Evolutionary conservation across 2,329 filamentous ascomycete genomes (phyloP), one percentile per base, ranked within the genome.

Genomic region (Penicillium hesseltinei): DNA sequence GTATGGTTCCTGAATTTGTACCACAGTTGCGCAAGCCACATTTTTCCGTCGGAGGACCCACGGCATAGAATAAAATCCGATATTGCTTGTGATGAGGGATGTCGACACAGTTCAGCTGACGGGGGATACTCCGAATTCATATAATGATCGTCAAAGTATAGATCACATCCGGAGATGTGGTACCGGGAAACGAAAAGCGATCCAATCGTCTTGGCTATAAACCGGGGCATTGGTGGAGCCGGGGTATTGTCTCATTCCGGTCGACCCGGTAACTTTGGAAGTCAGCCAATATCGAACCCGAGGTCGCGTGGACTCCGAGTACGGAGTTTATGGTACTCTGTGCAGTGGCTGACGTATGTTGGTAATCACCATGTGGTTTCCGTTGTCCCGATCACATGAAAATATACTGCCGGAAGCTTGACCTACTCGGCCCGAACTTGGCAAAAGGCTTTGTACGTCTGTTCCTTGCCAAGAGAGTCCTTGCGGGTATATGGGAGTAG

Each of bases 211-310:
- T 17, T 42, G 27, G 44, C n/a, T 13, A 31, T 33, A 15, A 5
- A 21, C 7, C 15, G 5, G 29, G 51, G 50, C 54, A 44, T 36
- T 19, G 47, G 54, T 56, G 55, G 57, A 49, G 38, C 46, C 60
- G 57, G 55, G 11, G 38, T 7, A 53, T 48, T 56, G 27, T 54
- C 58, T 52, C 2, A 39, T 59, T 62, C 29, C 47, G 60, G 57
- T 52, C 2, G 36, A 56, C 61, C 33, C 47, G 60, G 57, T 5
- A 33, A 5, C 11, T 13, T 6, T 33, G 31, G 31, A 15, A 15
- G 31, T 2, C 11, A 33, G 31, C 11, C 31, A 33, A 33, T 33
- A 33, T 33, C 31, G 31, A 15, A 27, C 9, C 23, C 15, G 40
- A 43, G 15, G 15, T 25, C 15, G 23, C 8, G 13, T 43, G 13